Evolutionary conservation across 2,329 filamentous ascomycete genomes (phyloP).

Genomic region (Clarireedia homoeocarpa): DNA sequence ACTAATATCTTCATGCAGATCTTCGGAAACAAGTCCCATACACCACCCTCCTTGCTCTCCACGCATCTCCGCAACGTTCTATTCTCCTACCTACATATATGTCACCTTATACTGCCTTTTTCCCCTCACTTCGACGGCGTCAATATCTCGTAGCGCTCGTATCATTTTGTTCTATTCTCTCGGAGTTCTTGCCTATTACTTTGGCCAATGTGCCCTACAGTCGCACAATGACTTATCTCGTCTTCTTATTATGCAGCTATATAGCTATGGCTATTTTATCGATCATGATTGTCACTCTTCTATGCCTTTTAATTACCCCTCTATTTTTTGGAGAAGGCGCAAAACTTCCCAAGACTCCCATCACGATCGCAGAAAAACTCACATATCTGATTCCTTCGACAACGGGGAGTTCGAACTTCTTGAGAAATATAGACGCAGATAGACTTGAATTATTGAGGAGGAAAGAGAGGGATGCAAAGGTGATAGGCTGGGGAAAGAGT

Average conservation of each 20-base stretch:
- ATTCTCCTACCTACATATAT: constrained; percentile 36
- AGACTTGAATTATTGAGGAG: constrained; percentile 27
- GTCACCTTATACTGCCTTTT: constrained; percentile 39
- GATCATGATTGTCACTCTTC: not conserved
- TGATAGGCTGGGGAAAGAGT: constrained; percentile 25
- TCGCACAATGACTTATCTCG: not conserved
- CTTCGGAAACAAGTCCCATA: constrained; percentile 26
- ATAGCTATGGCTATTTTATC: not conserved
- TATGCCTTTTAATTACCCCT: not conserved
- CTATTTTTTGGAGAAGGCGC: too few relatives aligned
- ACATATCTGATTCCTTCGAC: not conserved
- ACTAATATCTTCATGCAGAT: not conserved
- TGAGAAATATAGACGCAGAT: constrained; percentile 32
- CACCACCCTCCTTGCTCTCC: constrained; percentile 30
- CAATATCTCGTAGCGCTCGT: constrained; percentile 21
- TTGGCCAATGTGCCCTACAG: not conserved
- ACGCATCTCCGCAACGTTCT: constrained; percentile 30
- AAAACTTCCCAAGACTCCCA: not conserved
- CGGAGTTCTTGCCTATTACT: not conserved
- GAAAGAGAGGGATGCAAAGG: constrained; percentile 26
- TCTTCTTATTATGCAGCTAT: not conserved
- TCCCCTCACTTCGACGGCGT: constrained; percentile 30
- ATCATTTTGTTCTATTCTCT: constrained; percentile 3
- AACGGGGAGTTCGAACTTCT: constrained; percentile 28
- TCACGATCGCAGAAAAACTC: not conserved